Conservation (phyloP, 2,329 filamentous ascomycete genomes). For the Epichloe baconii region DNA sequence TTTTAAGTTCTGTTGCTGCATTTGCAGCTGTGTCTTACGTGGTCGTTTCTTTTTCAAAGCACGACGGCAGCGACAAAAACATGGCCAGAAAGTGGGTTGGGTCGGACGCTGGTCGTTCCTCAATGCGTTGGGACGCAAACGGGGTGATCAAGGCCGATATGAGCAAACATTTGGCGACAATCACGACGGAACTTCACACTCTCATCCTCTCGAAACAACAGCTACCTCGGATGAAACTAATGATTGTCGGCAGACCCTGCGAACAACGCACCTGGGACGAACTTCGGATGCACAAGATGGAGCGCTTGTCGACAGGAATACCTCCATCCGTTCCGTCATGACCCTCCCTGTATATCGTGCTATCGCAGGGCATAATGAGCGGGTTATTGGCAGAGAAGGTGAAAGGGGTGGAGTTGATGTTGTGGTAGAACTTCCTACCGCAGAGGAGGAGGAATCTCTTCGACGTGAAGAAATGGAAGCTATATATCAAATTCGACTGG, state of each 20-base stretch:
- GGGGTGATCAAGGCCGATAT: slow-evolving; percentile 13
- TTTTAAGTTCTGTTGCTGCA: neutral
- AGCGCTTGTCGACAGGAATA: slow-evolving; percentile 58
- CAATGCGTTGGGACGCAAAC: slow-evolving; percentile 7
- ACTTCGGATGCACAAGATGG: slow-evolving; percentile 17
- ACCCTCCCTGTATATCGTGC: slow-evolving; percentile 77
- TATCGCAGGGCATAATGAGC: slow-evolving; percentile 61
- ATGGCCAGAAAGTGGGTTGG: neutral
- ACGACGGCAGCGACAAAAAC: neutral
- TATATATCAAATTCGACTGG: slow-evolving; percentile 75
- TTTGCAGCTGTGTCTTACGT: slow-evolving; percentile 1
- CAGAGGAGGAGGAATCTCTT: slow-evolving; percentile 63
- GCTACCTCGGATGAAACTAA: slow-evolving; percentile 4
- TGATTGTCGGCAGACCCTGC: slow-evolving; percentile 1
- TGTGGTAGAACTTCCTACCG: slow-evolving; percentile 72
- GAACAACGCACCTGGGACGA: slow-evolving; percentile 7
- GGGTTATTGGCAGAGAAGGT: slow-evolving; percentile 75
- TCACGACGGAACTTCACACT: slow-evolving; percentile 9
- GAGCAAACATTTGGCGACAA: slow-evolving; percentile 19
- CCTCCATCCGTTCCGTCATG: slow-evolving; percentile 84
- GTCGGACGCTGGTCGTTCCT: neutral
- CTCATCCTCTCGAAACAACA: slow-evolving; percentile 14
- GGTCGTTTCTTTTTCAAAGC: neutral
- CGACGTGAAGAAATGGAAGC: slow-evolving; percentile 88
- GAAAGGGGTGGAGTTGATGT: slow-evolving; percentile 86